These are phyloP conservation scores for Mrakia blollopis DNA, from an alignment of 768 basidiomycete species.

Conservation along the genomic window DNA sequence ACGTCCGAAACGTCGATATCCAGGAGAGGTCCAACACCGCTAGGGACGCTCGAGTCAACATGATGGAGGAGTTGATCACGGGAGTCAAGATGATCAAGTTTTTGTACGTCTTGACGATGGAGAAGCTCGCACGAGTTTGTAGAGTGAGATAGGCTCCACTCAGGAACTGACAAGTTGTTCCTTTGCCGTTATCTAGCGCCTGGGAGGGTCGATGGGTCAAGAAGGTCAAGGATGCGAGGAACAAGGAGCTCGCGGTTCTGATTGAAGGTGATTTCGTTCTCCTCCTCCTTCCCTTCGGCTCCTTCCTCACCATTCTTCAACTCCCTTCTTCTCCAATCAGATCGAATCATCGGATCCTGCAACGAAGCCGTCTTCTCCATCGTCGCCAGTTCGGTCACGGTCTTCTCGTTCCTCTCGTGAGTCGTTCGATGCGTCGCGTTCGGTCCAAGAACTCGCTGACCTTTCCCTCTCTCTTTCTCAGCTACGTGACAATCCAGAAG, in stretches of 20 bases:
- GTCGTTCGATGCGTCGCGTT: conserved; percentile 56
- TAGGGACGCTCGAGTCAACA: not conserved
- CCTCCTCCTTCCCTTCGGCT: too few relatives aligned
- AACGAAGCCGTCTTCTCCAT: conserved; percentile 67
- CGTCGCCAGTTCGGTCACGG: conserved; percentile 72
- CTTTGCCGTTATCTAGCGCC: conserved; percentile 47
- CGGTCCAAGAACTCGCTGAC: not conserved
- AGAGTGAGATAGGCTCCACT: too few relatives aligned
- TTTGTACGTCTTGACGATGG: conserved; percentile 76
- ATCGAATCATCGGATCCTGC: conserved; percentile 64
- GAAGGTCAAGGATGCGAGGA: conserved; percentile 54
- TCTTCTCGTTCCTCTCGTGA: conserved; percentile 72
- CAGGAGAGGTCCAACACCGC: conserved; percentile 20
- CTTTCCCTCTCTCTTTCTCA: not conserved
- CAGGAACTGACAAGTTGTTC: too few relatives aligned
- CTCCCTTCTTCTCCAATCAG: too few relatives aligned
- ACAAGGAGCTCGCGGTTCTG: conserved; percentile 63
- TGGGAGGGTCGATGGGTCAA: conserved; percentile 71
- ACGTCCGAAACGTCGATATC: conserved; percentile 13
- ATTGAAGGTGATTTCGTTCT: conserved; percentile 50
- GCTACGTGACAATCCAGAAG: conserved; percentile 55
- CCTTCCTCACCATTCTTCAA: too few relatives aligned
- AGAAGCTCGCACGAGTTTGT: too few relatives aligned
- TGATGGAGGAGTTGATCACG: conserved; percentile 11
- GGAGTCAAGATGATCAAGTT: conserved; percentile 50